These are phyloP conservation scores for Amanita muscaria DNA, from an alignment of 768 basidiomycete species.

Conservation along the genomic window DNA sequence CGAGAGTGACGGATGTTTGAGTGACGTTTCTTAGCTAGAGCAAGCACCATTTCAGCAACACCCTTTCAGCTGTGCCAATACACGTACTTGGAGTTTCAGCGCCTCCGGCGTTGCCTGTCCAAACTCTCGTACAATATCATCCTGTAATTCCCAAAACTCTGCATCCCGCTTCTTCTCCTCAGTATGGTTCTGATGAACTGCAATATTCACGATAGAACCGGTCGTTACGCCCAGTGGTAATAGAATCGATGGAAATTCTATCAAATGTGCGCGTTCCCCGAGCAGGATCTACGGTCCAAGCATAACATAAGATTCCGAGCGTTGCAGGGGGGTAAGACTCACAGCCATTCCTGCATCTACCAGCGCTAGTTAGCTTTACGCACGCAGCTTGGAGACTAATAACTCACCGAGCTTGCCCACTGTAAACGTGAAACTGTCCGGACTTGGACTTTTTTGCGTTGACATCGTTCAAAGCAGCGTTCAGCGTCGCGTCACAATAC, in stretches of 20 bases:
- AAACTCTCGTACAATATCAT: conserved; percentile 67
- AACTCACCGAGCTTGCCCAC: conserved; percentile 88
- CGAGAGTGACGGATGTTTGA: conserved; percentile 93
- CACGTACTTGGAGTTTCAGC: conserved; percentile 64
- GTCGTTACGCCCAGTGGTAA: conserved; percentile 87
- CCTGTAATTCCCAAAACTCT: conserved; percentile 82
- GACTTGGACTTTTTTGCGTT: conserved; percentile 26
- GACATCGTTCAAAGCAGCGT: conserved; percentile 15
- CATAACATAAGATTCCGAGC: not conserved
- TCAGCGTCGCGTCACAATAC: not conserved
- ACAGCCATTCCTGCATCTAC: conserved; percentile 93
- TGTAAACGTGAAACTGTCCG: conserved; percentile 81
- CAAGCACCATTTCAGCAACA: not conserved
- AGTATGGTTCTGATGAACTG: conserved; percentile 77
- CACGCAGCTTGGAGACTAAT: not conserved
- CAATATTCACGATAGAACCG: conserved; percentile 95
- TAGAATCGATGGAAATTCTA: conserved; percentile 95
- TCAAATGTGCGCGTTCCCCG: conserved; percentile 89
- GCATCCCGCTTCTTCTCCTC: conserved; percentile 79
- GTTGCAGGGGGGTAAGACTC: conserved; percentile 20
- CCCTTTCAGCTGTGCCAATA: not conserved
- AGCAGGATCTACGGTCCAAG: conserved; percentile 63
- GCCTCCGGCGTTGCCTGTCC: conserved; percentile 58
- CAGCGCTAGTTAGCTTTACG: not conserved
- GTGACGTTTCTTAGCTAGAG: conserved; percentile 84